phyloP scores from a whole-genome alignment of 352 stramenopile genomes.

The Phytophthora fragariae region DNA sequence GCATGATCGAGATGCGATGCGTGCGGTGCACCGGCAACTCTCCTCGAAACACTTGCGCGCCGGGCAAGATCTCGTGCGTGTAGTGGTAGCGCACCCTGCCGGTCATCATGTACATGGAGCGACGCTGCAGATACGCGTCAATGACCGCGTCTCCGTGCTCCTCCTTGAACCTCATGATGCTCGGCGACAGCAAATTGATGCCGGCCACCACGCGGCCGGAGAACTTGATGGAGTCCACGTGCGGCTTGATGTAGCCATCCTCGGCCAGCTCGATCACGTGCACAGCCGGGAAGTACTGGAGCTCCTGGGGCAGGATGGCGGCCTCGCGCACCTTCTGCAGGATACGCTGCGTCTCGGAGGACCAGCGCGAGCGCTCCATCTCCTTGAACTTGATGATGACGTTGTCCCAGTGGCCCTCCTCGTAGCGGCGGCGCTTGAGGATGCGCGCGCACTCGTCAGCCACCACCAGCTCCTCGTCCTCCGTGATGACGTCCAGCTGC shows the following conservation, averaged over 20 bases:
- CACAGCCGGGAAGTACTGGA: constrained; percentile 77
- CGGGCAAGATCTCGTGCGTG: constrained; percentile 86
- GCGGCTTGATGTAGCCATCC: constrained; percentile 86
- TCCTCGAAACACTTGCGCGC: constrained; percentile 61
- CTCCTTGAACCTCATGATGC: constrained; percentile 89
- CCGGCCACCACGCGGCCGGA: constrained; percentile 81
- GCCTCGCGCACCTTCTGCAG: constrained; percentile 70
- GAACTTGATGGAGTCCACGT: constrained; percentile 92
- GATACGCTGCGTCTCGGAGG: constrained; percentile 66
- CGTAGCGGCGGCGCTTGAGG: constrained; percentile 77
- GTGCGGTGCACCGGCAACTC: constrained; percentile 72
- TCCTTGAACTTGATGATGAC: constrained; percentile 91
- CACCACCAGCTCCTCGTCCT: constrained; percentile 76
- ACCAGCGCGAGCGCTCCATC: constrained; percentile 89
- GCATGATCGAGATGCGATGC: constrained; percentile 86
- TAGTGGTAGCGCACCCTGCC: constrained; percentile 87
- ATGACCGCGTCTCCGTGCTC: constrained; percentile 77
- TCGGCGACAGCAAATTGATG: constrained; percentile 77
- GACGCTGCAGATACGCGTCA: constrained; percentile 69
- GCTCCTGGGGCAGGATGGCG: constrained; percentile 62
- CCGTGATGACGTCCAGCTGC: constrained; percentile 72
- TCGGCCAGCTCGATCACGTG: constrained; percentile 87
- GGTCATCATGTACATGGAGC: constrained; percentile 91
- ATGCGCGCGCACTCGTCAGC: constrained; percentile 75
- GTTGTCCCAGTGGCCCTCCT: constrained; percentile 86